These are phyloP conservation scores for Stenocarpella maydis DNA, from an alignment of 2,329 filamentous ascomycete species.

Conservation along the genomic window DNA sequence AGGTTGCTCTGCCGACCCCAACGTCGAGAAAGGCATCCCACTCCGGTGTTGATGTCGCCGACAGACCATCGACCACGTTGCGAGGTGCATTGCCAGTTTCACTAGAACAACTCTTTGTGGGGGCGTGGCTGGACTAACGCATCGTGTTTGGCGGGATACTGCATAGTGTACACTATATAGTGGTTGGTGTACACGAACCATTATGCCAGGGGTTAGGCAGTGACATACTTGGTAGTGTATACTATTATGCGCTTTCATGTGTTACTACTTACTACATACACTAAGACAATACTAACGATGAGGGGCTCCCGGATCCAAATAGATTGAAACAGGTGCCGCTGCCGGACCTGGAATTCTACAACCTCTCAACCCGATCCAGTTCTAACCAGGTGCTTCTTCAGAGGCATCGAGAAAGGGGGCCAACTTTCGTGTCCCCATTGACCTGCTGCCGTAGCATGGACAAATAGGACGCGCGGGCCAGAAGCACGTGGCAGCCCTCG, in stretches of 20 bases:
- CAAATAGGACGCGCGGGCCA: not conserved
- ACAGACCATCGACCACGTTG: not conserved
- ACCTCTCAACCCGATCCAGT: not conserved
- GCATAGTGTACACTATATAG: too few relatives aligned
- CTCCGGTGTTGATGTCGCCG: not conserved
- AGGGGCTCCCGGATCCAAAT: not conserved
- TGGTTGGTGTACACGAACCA: not conserved
- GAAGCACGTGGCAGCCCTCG: not conserved
- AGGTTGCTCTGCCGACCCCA: constrained; percentile 15
- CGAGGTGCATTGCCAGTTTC: constrained; percentile 14
- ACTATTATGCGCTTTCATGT: too few relatives aligned
- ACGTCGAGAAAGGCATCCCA: not conserved
- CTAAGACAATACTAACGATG: not conserved
- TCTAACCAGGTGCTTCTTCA: not conserved
- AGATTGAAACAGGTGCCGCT: not conserved
- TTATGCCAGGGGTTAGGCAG: not conserved
- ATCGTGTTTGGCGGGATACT: too few relatives aligned
- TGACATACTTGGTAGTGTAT: not conserved
- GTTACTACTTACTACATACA: too few relatives aligned
- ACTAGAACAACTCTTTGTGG: constrained; percentile 16
- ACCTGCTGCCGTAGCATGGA: too few relatives aligned
- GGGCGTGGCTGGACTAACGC: constrained; percentile 23
- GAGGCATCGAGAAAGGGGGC: not conserved
- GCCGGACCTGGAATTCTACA: not conserved
- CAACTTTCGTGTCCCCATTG: not conserved